Evolutionary conservation across 805 yeast species (phyloP).

Genomic region (Candida ortonii): DNA sequence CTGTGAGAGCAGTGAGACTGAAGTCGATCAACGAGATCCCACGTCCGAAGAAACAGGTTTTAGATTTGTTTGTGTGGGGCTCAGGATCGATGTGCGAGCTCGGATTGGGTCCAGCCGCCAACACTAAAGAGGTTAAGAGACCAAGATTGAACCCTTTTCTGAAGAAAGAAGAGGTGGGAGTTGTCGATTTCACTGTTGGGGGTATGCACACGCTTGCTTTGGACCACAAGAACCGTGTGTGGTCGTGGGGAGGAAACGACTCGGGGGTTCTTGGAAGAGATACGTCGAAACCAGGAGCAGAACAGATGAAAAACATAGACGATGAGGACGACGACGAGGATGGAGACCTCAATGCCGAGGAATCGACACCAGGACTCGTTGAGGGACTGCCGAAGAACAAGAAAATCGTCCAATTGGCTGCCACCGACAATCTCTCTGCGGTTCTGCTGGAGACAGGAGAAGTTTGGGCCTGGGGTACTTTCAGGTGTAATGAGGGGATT

Average conservation of each 20-base stretch:
- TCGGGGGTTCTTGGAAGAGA: slow-evolving; percentile 89
- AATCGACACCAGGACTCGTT: slow-evolving; percentile 83
- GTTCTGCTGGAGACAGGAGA: slow-evolving; percentile 77
- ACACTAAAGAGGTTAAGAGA: slow-evolving; percentile 89
- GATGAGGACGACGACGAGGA: slow-evolving; percentile 61
- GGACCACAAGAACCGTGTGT: slow-evolving; percentile 71
- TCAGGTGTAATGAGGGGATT: slow-evolving; percentile 88
- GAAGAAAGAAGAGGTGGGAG: slow-evolving; percentile 56
- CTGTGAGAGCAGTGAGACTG: slow-evolving; percentile 49
- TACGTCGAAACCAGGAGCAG: slow-evolving; percentile 59
- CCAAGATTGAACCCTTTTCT: slow-evolving; percentile 87
- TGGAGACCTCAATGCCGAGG: slow-evolving; percentile 83
- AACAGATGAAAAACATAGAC: slow-evolving; percentile 65
- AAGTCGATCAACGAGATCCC: slow-evolving; percentile 45
- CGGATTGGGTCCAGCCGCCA: slow-evolving; percentile 94
- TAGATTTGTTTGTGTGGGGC: slow-evolving; percentile 92
- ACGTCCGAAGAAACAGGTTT: slow-evolving; percentile 37
- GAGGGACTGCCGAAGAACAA: slow-evolving; percentile 57
- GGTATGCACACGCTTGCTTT: slow-evolving; percentile 92
- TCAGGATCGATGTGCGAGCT: slow-evolving; percentile 96
- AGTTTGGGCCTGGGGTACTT: slow-evolving; percentile 97
- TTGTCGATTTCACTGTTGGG: slow-evolving; percentile 89
- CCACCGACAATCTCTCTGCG: slow-evolving; percentile 89
- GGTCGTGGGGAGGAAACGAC: slow-evolving; percentile 99
- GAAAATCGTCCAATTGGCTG: slow-evolving; percentile 76